These are phyloP conservation scores for Plasmodium vivax DNA, from an alignment of 169 alveolate species.

Conservation along the genomic window DNA sequence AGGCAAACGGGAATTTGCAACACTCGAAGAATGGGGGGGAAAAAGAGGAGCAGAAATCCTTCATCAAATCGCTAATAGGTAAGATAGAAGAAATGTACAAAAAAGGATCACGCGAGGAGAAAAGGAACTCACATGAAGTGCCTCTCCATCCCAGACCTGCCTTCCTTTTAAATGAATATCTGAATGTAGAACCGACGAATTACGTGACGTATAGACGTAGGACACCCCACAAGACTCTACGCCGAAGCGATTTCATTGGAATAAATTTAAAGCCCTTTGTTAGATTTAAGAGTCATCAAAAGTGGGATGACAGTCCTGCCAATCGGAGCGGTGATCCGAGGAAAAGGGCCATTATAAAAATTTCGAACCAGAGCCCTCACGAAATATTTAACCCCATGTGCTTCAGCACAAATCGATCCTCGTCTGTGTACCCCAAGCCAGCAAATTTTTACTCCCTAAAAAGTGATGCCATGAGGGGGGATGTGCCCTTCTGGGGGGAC, in stretches of 20 bases:
- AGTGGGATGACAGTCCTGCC: neutral
- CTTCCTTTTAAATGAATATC: slow-evolving; percentile 36
- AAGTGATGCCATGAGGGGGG: neutral
- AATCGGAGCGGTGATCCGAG: neutral
- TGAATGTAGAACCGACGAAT: slow-evolving; percentile 58
- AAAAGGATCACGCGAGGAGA: neutral
- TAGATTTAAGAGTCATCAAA: slow-evolving; percentile 21
- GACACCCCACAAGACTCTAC: slow-evolving; percentile 47
- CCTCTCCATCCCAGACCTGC: neutral
- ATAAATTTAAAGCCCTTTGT: slow-evolving; percentile 65
- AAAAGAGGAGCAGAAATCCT: slow-evolving; percentile 5
- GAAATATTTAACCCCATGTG: neutral
- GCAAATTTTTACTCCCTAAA: neutral
- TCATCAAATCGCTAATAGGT: slow-evolving; percentile 9
- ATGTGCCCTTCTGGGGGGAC: neutral
- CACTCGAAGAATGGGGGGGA: neutral
- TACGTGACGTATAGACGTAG: slow-evolving; percentile 69
- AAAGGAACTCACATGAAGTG: neutral
- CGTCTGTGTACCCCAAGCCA: neutral
- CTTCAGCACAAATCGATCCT: neutral
- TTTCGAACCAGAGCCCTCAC: slow-evolving; percentile 29
- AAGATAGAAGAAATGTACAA: slow-evolving; percentile 34
- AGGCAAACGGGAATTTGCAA: neutral
- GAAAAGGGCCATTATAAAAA: slow-evolving; percentile 65
- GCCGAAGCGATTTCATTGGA: slow-evolving; percentile 49